Conservation (phyloP, 805 yeast genomes). For the Saccharomycopsis malanga region DNA sequence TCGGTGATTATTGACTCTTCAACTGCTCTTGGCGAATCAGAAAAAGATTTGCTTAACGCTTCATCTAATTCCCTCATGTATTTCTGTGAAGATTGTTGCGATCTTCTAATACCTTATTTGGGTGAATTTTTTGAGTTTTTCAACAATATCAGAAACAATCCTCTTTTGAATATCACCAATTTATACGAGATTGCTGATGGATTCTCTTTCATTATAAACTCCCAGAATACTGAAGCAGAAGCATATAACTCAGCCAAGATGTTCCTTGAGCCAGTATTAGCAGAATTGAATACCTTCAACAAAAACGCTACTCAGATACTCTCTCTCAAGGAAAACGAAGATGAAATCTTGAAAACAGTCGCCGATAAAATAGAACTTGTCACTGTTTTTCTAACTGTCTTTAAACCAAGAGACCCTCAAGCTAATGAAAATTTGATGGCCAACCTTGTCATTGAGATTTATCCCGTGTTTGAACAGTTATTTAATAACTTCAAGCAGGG, state of each 20-base stretch:
- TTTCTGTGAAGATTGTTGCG: conserved; percentile 86
- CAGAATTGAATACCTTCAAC: conserved; percentile 32
- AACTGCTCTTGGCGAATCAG: conserved; percentile 26
- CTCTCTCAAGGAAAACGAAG: conserved; percentile 23
- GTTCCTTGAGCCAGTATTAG: conserved; percentile 62
- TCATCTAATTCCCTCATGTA: conserved; percentile 92
- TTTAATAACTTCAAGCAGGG: conserved; percentile 52
- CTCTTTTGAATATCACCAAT: conserved; percentile 53
- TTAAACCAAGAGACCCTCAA: conserved; percentile 36
- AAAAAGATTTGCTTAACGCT: conserved; percentile 53
- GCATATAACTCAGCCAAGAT: conserved; percentile 47
- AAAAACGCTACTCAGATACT: conserved; percentile 10
- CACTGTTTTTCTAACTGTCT: conserved; percentile 50
- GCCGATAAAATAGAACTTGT: conserved; percentile 73
- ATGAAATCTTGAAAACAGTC: conserved; percentile 36
- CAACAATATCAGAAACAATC: conserved; percentile 41
- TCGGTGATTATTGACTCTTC: conserved; percentile 27
- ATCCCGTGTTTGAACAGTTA: conserved; percentile 50
- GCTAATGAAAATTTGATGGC: conserved; percentile 42
- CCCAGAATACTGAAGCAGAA: conserved; percentile 44
- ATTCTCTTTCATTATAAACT: conserved; percentile 70
- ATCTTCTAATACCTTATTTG: conserved; percentile 53
- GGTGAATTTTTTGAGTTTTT: conserved; percentile 75
- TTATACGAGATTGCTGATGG: conserved; percentile 83
- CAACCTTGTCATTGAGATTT: conserved; percentile 45